phyloP scores from a whole-genome alignment of 2,329 filamentous ascomycete genomes.

The Neofusicoccum kwambonambiense region DNA sequence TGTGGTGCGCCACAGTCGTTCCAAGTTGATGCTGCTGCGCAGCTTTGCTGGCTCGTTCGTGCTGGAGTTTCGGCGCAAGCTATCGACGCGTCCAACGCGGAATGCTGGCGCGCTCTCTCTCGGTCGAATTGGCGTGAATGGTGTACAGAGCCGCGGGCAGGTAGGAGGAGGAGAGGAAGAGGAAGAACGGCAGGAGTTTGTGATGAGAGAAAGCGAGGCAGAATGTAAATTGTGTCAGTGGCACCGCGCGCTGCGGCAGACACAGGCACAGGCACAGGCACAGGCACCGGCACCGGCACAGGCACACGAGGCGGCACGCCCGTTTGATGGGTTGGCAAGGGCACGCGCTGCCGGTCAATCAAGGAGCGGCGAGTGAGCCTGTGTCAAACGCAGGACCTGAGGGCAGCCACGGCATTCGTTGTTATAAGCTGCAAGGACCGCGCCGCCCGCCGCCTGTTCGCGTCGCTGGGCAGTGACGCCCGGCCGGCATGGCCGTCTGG shows the following conservation, averaged over 20 bases:
- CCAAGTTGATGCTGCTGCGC: neutral
- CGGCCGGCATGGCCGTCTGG: neutral
- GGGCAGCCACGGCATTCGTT: constrained; percentile 5
- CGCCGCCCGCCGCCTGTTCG: constrained; percentile 3
- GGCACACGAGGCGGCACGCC: neutral
- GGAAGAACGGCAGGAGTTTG: neutral
- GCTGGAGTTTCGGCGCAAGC: neutral
- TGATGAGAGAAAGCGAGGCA: neutral
- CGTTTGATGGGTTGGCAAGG: neutral
- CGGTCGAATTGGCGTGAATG: neutral
- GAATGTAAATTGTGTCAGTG: neutral
- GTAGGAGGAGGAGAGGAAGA: neutral
- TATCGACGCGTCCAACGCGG: neutral
- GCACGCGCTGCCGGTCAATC: constrained; percentile 9
- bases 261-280: neutral
- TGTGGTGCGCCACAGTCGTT: neutral
- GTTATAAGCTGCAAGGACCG: constrained; percentile 17
- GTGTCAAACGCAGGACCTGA: constrained; percentile 7
- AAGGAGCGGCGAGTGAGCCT: constrained; percentile 1
- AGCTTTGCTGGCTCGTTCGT: neutral
- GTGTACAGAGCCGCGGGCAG: no score
- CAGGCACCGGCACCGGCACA: neutral
- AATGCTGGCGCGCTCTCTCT: neutral
- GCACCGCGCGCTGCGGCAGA: neutral
- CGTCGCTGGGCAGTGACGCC: constrained; percentile 13